Percentiles rank a stretch among this genome's conserved stretches.
Conservation (phyloP, 371 early-diverging fungal genomes). For the Saksenaea oblongispora region DNA sequence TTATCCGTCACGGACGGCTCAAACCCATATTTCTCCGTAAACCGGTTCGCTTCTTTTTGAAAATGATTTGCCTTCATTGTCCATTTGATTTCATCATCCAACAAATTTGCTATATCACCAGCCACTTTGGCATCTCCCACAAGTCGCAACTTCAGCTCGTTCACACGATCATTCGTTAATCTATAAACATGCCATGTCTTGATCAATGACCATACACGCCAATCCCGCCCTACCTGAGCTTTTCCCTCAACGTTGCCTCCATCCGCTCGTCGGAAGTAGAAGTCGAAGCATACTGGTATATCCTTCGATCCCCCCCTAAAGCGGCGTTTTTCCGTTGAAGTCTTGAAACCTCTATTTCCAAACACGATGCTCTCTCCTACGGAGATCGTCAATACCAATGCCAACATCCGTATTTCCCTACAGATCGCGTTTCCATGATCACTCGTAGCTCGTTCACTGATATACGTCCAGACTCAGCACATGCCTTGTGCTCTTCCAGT, state of each 20-base stretch:
- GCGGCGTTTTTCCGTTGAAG: slow-evolving; percentile 18
- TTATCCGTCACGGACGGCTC: slow-evolving; percentile 9
- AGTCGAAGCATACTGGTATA: slow-evolving; percentile 12
- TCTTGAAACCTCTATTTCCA: slow-evolving; percentile 18
- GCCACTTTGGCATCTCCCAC: neutral
- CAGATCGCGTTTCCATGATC: slow-evolving; percentile 48
- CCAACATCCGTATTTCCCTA: slow-evolving; percentile 1
- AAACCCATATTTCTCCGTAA: slow-evolving; percentile 22
- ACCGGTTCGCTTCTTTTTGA: neutral
- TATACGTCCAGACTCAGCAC: slow-evolving; percentile 59
- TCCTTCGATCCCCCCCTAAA: slow-evolving; percentile 7
- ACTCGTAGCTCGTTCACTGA: slow-evolving; percentile 23
- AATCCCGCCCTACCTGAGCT: slow-evolving; percentile 8
- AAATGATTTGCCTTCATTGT: neutral
- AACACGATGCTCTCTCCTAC: slow-evolving; percentile 16
- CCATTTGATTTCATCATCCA: neutral
- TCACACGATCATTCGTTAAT: neutral
- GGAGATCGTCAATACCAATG: neutral
- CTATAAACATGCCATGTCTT: neutral
- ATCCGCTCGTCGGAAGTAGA: neutral
- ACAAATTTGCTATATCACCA: neutral
- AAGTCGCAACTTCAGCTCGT: neutral
- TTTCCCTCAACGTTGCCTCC: neutral
- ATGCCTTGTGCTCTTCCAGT: slow-evolving; percentile 70
- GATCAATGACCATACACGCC: too few relatives aligned